Evolutionary conservation across 164 flowering plant genomes (phyloP).

Genomic region (Stephania yunnanensis): DNA sequence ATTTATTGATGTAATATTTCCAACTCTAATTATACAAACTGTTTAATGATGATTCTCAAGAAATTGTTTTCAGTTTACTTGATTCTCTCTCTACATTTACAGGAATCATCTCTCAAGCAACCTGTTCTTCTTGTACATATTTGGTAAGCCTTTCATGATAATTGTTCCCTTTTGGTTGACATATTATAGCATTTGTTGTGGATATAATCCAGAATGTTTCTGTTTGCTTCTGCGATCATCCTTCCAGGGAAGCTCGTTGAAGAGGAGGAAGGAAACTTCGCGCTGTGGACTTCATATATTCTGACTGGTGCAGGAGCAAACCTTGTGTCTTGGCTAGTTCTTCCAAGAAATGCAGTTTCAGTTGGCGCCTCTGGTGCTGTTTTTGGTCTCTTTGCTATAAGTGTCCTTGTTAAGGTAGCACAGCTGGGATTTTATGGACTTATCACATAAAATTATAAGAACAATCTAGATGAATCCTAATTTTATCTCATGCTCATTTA

Average conservation of each 20-base stretch:
- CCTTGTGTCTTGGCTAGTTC: conserved; percentile 88
- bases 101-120: conserved; percentile 99
- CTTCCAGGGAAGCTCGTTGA: conserved; percentile 93
- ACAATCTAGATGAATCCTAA: not conserved
- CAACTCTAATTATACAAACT: not conserved
- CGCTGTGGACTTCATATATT: conserved; percentile 80
- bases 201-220: conserved; percentile 1
- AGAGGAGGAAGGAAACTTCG: conserved; percentile 97
- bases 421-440: not conserved
- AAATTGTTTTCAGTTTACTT: not conserved
- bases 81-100: conserved; percentile 17
- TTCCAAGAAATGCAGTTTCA: conserved; percentile 90
- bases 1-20: too few relatives aligned
- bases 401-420: conserved; percentile 92
- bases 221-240: not conserved
- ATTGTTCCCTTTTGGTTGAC: not conserved
- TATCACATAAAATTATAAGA: not conserved
- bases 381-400: conserved; percentile 92
- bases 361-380: conserved; percentile 99
- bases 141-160: conserved; percentile 43
- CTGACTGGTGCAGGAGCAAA: conserved; percentile 95
- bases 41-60: not conserved
- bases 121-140: conserved; percentile 91
- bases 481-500: conserved; percentile 9
- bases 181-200: not conserved